Evolutionary conservation across 140 eudicot genomes (phyloP).

Genomic region (Ambrosia hybrid): DNA sequence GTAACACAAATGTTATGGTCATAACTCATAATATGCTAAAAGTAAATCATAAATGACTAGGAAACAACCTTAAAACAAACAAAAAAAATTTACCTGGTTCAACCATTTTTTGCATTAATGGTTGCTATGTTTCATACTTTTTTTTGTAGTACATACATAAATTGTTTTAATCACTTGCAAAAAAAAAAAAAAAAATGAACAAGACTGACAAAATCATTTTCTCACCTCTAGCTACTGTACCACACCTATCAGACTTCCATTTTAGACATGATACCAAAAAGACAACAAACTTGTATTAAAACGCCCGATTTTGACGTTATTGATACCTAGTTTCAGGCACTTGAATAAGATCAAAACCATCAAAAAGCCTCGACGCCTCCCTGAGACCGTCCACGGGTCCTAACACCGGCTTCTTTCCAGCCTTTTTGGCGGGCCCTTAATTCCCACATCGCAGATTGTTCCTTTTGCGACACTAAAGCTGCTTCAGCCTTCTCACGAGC

Average conservation of each 20-base stretch:
- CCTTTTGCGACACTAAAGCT: slow-evolving; percentile 63
- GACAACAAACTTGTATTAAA: background rate
- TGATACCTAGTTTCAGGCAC: slow-evolving; percentile 4
- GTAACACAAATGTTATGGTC: no score
- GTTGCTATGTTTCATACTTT: slow-evolving; percentile 9
- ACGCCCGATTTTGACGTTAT: slow-evolving; percentile 15
- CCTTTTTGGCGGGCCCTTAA: slow-evolving; percentile 86
- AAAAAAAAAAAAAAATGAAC: slow-evolving; percentile 1
- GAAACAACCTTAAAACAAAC: background rate
- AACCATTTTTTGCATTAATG: slow-evolving; percentile 1
- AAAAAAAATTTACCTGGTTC: background rate
- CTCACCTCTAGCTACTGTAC: slow-evolving; percentile 7
- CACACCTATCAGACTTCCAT: slow-evolving; percentile 5
- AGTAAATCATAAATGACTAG: background rate
- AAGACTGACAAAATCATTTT: background rate
- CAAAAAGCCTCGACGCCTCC: slow-evolving; percentile 32
- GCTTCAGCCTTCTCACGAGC: slow-evolving; percentile 94
- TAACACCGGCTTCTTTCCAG: slow-evolving; percentile 68
- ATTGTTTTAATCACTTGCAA: background rate
- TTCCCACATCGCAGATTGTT: slow-evolving; percentile 72
- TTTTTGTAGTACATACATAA: slow-evolving; percentile 17
- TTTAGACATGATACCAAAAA: slow-evolving; percentile 17
- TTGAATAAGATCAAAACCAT: background rate
- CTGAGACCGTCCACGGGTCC: slow-evolving; percentile 26
- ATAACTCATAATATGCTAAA: background rate